Evolutionary conservation across 2,329 filamentous ascomycete genomes (phyloP).

Genomic region (Cladosporium oxysporum): DNA sequence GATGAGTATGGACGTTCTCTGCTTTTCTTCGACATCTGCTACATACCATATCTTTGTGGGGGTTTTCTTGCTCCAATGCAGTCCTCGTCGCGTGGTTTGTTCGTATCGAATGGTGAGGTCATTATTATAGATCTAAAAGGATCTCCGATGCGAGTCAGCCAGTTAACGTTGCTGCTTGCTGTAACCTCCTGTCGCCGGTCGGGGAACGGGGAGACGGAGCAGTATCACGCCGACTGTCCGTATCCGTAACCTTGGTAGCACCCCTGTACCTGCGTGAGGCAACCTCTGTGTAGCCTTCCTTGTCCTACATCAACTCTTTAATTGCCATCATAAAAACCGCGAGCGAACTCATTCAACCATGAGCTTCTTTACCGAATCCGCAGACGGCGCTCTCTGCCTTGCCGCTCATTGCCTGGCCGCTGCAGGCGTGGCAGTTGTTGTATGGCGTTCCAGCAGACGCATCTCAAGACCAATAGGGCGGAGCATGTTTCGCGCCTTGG

Average conservation of each 20-base stretch:
- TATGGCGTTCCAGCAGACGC: neutral
- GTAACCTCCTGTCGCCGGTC: neutral
- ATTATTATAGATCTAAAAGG: slow-evolving; percentile 7
- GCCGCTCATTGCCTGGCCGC: neutral
- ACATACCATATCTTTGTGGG: neutral
- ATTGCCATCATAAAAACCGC: neutral
- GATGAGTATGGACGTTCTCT: too few species aligned
- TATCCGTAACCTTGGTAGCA: neutral
- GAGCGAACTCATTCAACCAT: neutral
- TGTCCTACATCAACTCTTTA: neutral
- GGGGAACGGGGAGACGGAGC: neutral
- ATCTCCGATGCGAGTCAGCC: slow-evolving; percentile 10
- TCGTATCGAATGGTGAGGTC: slow-evolving; percentile 12
- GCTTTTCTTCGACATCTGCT: neutral
- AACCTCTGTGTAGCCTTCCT: neutral
- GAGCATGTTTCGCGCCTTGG: neutral
- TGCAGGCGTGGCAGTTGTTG: neutral
- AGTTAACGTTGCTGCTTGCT: neutral
- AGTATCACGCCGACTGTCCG: slow-evolving; percentile 3
- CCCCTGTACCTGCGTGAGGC: neutral
- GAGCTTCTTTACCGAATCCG: neutral
- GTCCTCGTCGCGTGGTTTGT: neutral
- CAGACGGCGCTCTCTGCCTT: neutral
- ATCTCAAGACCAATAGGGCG: neutral
- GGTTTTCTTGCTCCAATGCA: neutral